These are phyloP conservation scores for Calocera cornea DNA, from an alignment of 768 basidiomycete species.

Conservation along the genomic window DNA sequence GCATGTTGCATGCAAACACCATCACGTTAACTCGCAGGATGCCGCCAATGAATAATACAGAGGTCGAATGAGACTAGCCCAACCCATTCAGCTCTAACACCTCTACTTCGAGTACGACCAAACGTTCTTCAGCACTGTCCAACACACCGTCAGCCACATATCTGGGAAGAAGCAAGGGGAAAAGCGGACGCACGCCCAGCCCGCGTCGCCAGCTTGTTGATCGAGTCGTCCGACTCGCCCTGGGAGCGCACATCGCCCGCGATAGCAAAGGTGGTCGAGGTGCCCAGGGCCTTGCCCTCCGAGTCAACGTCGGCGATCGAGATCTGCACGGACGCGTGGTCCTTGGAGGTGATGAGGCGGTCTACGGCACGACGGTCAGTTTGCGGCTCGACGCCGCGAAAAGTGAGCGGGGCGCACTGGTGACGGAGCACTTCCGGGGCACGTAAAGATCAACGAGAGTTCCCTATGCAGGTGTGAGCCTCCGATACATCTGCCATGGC, in stretches of 20 bases:
- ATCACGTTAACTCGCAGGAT: neutral
- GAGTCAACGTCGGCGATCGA: constrained; percentile 89
- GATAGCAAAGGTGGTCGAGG: constrained; percentile 84
- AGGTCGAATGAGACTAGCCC: constrained; percentile 2
- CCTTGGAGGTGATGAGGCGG: constrained; percentile 97
- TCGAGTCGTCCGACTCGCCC: constrained; percentile 90
- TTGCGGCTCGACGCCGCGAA: neutral
- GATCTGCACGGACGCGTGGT: constrained; percentile 97
- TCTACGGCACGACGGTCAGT: constrained; percentile 35
- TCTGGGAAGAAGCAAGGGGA: neutral
- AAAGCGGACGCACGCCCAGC: constrained; percentile 67
- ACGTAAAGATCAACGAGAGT: constrained; percentile 99
- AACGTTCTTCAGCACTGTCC: constrained; percentile 81
- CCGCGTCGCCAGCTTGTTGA: constrained; percentile 92
- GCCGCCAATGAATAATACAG: neutral
- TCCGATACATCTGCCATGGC: neutral
- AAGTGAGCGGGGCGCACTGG: constrained; percentile 50
- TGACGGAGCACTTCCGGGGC: constrained; percentile 97
- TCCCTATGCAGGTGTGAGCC: constrained; percentile 40
- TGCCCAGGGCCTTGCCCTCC: constrained; percentile 61
- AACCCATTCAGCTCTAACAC: constrained; percentile 5
- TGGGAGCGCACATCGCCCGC: constrained; percentile 87
- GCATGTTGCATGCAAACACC: neutral
- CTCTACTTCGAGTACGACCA: constrained; percentile 88
- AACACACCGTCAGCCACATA: constrained; percentile 7